Percentiles rank a stretch among this genome's conserved stretches.
These are phyloP conservation scores for Hypoxylon cercidicola DNA, from an alignment of 495 filamentous ascomycete genomes.

Conservation along the genomic window DNA sequence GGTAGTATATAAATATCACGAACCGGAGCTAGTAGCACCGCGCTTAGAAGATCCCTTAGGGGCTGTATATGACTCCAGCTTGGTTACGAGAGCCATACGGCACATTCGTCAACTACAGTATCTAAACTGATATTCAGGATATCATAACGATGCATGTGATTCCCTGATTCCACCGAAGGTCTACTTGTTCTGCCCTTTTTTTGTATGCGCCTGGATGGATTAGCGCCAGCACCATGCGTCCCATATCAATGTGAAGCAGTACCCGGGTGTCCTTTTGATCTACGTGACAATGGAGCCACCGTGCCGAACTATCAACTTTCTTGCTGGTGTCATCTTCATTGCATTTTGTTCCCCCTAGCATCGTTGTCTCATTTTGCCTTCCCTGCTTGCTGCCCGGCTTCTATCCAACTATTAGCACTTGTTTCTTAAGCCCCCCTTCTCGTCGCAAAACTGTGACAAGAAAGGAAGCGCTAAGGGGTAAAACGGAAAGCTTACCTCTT, in stretches of 20 bases:
- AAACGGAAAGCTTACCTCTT: conserved; percentile 68
- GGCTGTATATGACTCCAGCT: not conserved
- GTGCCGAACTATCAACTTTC: not conserved
- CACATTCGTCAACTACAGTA: too few species aligned
- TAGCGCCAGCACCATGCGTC: too few species aligned
- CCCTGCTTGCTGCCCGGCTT: conserved; percentile 55
- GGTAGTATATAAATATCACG: conserved; percentile 42
- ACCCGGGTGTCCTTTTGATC: too few species aligned
- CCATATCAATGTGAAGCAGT: too few species aligned
- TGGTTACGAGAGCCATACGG: conserved; percentile 1
- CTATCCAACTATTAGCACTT: conserved; percentile 40
- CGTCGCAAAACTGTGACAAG: not conserved
- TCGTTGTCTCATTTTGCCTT: conserved; percentile 52
- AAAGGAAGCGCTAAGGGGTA: not conserved
- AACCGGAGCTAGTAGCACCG: too few species aligned
- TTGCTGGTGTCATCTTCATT: not conserved
- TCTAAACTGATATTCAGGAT: too few species aligned
- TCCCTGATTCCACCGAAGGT: not conserved
- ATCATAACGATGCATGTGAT: not conserved
- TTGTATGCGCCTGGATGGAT: too few species aligned
- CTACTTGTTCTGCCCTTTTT: not conserved
- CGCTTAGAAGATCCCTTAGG: too few species aligned
- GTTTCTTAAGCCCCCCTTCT: not conserved
- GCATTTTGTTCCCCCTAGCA: not conserved
- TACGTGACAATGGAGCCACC: too few species aligned